Conservation (phyloP, 116 monocot species). For the Trichopus zeylanicus region DNA sequence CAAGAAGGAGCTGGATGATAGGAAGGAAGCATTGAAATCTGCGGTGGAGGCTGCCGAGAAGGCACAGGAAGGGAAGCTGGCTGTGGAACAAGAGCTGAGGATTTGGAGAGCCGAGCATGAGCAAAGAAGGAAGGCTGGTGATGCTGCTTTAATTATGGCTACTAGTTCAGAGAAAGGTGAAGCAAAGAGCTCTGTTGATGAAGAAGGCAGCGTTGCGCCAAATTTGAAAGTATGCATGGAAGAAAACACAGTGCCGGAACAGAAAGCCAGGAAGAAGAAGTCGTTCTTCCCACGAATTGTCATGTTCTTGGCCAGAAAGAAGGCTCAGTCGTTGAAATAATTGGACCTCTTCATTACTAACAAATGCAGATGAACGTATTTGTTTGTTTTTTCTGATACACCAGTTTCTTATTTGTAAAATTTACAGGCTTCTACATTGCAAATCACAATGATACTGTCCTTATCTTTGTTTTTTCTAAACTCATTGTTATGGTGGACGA, state of each 20-base stretch:
- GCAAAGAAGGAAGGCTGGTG: slow-evolving; percentile 26
- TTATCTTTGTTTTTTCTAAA: too few species aligned
- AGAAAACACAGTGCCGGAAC: not conserved
- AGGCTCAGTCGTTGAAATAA: slow-evolving; percentile 24
- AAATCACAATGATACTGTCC: too few species aligned
- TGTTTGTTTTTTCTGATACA: too few species aligned
- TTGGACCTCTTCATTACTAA: too few species aligned
- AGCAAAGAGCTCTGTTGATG: not conserved
- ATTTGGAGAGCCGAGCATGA: slow-evolving; percentile 52
- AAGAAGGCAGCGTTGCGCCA: slow-evolving; percentile 1
- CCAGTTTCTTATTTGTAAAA: too few species aligned
- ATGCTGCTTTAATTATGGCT: slow-evolving; percentile 17
- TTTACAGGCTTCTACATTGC: too few species aligned
- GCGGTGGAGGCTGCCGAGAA: slow-evolving; percentile 30
- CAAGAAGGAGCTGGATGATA: slow-evolving; percentile 19
- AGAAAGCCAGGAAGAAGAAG: slow-evolving; percentile 28
- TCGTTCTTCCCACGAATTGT: slow-evolving; percentile 34
- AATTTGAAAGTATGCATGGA: slow-evolving; percentile 15
- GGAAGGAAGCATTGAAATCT: slow-evolving; percentile 18
- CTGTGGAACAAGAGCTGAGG: slow-evolving; percentile 44
- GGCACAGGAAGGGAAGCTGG: slow-evolving; percentile 39
- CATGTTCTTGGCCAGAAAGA: slow-evolving; percentile 39
- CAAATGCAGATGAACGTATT: too few species aligned
- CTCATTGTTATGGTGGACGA: too few species aligned
- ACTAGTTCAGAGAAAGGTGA: not conserved